These are phyloP conservation scores for Trichoderma brevicompactum DNA, from an alignment of 2,329 filamentous ascomycete genomes.

Conservation along the genomic window DNA sequence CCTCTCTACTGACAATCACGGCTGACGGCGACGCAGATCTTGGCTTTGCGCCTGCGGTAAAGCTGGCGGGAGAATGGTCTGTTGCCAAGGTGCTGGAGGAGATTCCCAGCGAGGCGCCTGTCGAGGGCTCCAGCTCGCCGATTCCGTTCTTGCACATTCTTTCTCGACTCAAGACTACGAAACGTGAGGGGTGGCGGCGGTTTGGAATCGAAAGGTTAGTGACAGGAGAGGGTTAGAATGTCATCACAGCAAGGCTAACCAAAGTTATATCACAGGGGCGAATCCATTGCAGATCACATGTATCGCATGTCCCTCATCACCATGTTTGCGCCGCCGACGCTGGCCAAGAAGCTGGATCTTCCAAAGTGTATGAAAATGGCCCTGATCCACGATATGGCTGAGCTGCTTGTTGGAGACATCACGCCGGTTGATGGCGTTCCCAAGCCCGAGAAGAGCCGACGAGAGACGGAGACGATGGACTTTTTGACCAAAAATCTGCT, in stretches of 20 bases:
- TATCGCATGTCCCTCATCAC: slow-evolving; percentile 98
- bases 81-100: slow-evolving; percentile 67
- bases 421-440: slow-evolving; percentile 86
- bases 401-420: slow-evolving; percentile 93
- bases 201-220: slow-evolving; percentile 71
- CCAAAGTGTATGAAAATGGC: slow-evolving; percentile 92
- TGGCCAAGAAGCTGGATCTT: slow-evolving; percentile 74
- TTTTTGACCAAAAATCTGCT: slow-evolving; percentile 78
- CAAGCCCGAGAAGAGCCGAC: slow-evolving; percentile 86
- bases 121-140: slow-evolving; percentile 69
- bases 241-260: not conserved
- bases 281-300: slow-evolving; percentile 98
- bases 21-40: slow-evolving; percentile 32
- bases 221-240: too few species aligned
- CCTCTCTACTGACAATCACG: not conserved
- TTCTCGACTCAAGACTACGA: slow-evolving; percentile 92
- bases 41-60: slow-evolving; percentile 44
- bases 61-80: slow-evolving; percentile 56
- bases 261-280: slow-evolving; percentile 57
- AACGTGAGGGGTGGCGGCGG: slow-evolving; percentile 92
- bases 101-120: slow-evolving; percentile 59
- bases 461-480: slow-evolving; percentile 90
- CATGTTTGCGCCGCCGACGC: slow-evolving; percentile 80
- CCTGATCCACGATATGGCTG: slow-evolving; percentile 96
- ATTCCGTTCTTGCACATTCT: slow-evolving; percentile 93